Evolutionary conservation across 345 rosid species (phyloP).

Genomic region (Atalantia buxifolia): DNA sequence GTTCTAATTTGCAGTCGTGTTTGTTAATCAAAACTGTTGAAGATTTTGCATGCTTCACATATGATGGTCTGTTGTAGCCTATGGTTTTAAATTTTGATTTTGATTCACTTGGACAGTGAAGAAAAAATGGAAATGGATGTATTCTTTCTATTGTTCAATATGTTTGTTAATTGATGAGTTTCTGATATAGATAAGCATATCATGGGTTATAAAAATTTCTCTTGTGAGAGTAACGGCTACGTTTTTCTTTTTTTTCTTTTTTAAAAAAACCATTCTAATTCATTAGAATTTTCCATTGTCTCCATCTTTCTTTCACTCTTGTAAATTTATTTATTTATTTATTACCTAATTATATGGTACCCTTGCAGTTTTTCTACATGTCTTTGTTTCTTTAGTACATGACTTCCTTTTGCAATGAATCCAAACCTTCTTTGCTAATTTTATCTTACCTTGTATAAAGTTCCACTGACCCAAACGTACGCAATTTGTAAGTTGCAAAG

Average conservation of each 20-base stretch:
- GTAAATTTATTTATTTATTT: neutral
- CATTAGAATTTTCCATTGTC: neutral
- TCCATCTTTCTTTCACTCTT: too few relatives aligned
- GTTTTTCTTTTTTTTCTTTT: neutral
- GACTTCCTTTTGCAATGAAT: neutral
- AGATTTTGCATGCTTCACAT: neutral
- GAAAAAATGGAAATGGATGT: neutral
- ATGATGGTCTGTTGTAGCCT: neutral
- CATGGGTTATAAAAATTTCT: neutral
- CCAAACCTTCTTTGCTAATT: neutral
- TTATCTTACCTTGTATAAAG: neutral
- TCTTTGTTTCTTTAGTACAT: neutral
- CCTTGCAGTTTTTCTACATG: neutral
- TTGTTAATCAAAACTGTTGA: too few relatives aligned
- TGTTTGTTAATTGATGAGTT: neutral
- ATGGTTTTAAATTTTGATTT: neutral
- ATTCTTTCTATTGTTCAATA: neutral
- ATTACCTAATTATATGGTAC: neutral
- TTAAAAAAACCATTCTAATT: neutral
- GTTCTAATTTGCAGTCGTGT: neutral
- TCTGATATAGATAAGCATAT: neutral
- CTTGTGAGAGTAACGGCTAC: neutral
- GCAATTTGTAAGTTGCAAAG: neutral
- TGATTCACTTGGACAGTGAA: neutral
- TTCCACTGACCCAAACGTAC: neutral